Evolutionary conservation across 2,329 filamentous ascomycete species (phyloP).

Genomic region (Ceratocystiopsis brevicomis): DNA sequence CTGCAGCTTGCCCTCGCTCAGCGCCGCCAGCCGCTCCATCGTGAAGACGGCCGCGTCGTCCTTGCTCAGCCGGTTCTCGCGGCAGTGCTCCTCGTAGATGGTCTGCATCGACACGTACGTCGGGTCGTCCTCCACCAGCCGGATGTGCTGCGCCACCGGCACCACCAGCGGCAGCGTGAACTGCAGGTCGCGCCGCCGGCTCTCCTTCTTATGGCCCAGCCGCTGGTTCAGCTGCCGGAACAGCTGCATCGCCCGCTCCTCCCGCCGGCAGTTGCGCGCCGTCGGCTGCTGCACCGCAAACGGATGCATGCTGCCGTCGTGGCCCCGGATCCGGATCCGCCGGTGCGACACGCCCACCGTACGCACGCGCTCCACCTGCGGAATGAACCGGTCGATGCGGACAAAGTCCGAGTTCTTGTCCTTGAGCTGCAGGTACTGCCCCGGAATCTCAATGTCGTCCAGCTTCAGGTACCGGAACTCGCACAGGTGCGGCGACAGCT

Average conservation of each 20-base stretch:
- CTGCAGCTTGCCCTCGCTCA: conserved; percentile 45
- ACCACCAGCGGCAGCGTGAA: conserved; percentile 95
- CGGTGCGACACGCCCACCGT: conserved; percentile 83
- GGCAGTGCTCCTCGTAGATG: conserved; percentile 91
- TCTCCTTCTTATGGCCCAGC: conserved; percentile 83
- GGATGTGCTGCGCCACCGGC: conserved; percentile 81
- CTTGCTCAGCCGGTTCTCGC: conserved; percentile 70
- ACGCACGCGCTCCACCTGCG: conserved; percentile 81
- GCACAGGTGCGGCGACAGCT: conserved; percentile 75
- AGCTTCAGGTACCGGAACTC: conserved; percentile 97
- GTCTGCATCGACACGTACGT: conserved; percentile 89
- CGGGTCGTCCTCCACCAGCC: conserved; percentile 86
- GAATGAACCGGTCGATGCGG: conserved; percentile 88
- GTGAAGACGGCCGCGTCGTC: conserved; percentile 90
- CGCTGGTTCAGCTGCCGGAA: conserved; percentile 96
- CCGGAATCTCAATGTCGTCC: conserved; percentile 93
- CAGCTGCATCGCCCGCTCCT: conserved; percentile 86
- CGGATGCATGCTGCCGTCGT: conserved; percentile 90
- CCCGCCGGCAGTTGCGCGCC: conserved; percentile 74
- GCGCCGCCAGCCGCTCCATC: conserved; percentile 75
- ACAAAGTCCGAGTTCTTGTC: conserved; percentile 99
- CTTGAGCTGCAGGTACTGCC: conserved; percentile 90
- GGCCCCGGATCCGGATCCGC: conserved; percentile 84
- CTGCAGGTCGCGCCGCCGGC: conserved; percentile 76
- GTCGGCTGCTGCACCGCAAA: conserved; percentile 96